Percentiles rank a stretch among this genome's conserved stretches.
Conservation (phyloP, 2,329 filamentous ascomycete genomes). For the Fusarium udum region DNA sequence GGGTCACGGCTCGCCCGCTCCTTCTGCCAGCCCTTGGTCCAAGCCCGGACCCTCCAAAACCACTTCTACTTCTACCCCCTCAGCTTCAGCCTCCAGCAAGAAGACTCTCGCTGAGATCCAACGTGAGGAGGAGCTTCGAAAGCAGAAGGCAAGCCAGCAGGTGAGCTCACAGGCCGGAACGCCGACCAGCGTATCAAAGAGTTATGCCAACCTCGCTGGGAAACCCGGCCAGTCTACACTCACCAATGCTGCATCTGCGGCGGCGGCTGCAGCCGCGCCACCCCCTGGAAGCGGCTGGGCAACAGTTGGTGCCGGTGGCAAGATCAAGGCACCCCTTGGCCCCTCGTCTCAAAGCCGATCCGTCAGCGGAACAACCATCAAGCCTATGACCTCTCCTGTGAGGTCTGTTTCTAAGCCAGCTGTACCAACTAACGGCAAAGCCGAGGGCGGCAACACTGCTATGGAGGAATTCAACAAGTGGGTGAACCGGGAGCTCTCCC, state of each 20-base stretch:
- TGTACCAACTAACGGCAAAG: constrained; percentile 54
- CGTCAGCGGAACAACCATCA: constrained; percentile 54
- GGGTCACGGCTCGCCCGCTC: constrained; percentile 80
- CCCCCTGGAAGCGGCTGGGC: constrained; percentile 76
- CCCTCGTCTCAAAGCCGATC: constrained; percentile 61
- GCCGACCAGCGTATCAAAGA: constrained; percentile 72
- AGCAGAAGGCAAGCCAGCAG: constrained; percentile 74
- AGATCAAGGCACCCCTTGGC: constrained; percentile 78
- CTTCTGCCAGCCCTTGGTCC: constrained; percentile 72
- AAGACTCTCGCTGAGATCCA: constrained; percentile 97
- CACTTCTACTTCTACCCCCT: constrained; percentile 35
- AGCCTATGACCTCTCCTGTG: constrained; percentile 55
- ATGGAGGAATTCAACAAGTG: constrained; percentile 95
- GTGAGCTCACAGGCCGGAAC: constrained; percentile 58
- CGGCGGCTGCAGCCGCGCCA: constrained; percentile 47
- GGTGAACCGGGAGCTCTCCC: constrained; percentile 80
- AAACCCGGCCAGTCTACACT: constrained; percentile 65
- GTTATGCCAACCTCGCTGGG: constrained; percentile 92
- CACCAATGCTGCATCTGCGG: constrained; percentile 52
- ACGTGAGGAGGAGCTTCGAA: constrained; percentile 85
- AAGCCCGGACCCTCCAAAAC: constrained; percentile 66
- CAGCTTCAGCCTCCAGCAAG: constrained; percentile 61
- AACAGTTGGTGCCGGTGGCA: constrained; percentile 92
- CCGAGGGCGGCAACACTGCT: constrained; percentile 59
- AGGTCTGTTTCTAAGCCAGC: constrained; percentile 64